These are phyloP conservation scores for Yarrowia sp. DNA, from an alignment of 805 yeast species.

Conservation along the genomic window DNA sequence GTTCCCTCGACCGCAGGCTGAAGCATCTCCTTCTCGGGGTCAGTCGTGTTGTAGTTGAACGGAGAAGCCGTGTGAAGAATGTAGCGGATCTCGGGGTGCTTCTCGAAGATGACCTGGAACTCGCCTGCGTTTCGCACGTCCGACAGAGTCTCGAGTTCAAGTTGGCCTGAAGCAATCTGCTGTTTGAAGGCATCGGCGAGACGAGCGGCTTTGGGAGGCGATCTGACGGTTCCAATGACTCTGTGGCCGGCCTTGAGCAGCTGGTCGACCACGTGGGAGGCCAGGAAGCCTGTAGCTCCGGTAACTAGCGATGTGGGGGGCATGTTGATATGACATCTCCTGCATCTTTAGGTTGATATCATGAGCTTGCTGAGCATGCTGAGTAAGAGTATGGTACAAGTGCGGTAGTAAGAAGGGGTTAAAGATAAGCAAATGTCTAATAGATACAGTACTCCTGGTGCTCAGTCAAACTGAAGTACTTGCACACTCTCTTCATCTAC, in stretches of 20 bases:
- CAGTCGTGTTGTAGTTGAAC: constrained; percentile 37
- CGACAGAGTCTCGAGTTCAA: constrained; percentile 36
- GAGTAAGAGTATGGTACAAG: too few species aligned
- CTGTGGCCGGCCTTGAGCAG: constrained; percentile 45
- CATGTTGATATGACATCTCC: neutral
- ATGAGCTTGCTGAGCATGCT: too few species aligned
- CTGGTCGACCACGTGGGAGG: constrained; percentile 43
- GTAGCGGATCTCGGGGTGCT: constrained; percentile 40
- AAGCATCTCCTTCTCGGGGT: constrained; percentile 45
- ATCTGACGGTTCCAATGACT: constrained; percentile 52
- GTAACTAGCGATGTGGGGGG: constrained; percentile 41
- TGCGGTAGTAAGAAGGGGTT: too few species aligned
- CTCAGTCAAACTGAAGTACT: too few species aligned
- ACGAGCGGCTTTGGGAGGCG: constrained; percentile 44
- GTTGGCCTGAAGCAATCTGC: constrained; percentile 31
- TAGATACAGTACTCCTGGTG: too few species aligned
- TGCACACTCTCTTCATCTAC: too few species aligned
- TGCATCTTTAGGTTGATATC: constrained; percentile 1
- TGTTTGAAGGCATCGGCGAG: constrained; percentile 29
- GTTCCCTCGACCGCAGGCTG: constrained; percentile 52
- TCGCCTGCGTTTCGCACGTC: constrained; percentile 38
- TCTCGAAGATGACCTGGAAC: constrained; percentile 52
- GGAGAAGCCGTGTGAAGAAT: constrained; percentile 47
- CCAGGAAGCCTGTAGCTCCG: constrained; percentile 50
- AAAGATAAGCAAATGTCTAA: too few species aligned